Percentiles rank a stretch among this genome's conserved stretches.
phyloP scores from a whole-genome alignment of 225 moss, liverwort and hornwort species.

The Takakia lepidozioides region DNA sequence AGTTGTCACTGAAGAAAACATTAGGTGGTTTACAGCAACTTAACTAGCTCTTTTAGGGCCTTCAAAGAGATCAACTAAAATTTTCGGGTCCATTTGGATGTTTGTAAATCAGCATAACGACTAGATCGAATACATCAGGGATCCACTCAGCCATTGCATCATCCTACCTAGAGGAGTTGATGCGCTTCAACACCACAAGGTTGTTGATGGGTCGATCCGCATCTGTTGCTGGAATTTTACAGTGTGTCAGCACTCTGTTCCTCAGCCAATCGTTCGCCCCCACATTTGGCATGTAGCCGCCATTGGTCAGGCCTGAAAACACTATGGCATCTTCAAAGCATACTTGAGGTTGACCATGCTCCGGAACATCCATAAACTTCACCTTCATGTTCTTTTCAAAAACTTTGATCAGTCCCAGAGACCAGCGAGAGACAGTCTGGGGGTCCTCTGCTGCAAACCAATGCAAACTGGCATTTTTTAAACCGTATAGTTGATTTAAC shows the following conservation, averaged over 20 bases:
- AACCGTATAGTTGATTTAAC: constrained; percentile 72
- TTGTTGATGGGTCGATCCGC: constrained; percentile 55
- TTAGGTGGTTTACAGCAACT: neutral
- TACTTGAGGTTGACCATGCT: constrained; percentile 42
- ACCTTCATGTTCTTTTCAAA: constrained; percentile 61
- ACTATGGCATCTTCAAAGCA: constrained; percentile 94
- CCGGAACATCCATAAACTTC: constrained; percentile 57
- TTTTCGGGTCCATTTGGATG: no score
- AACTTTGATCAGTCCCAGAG: constrained; percentile 65
- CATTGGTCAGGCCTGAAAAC: constrained; percentile 95
- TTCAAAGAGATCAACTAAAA: constrained; percentile 1
- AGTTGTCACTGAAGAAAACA: neutral
- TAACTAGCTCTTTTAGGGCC: neutral
- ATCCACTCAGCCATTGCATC: neutral
- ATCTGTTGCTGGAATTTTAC: constrained; percentile 47
- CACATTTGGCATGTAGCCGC: constrained; percentile 70
- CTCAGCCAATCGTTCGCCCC: constrained; percentile 81
- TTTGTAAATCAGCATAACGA: no score
- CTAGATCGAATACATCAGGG: no score
- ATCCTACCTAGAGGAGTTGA: constrained; percentile 61
- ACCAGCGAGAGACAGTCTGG: constrained; percentile 65
- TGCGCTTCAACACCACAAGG: constrained; percentile 62
- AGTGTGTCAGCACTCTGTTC: constrained; percentile 61
- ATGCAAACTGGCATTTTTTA: constrained; percentile 60
- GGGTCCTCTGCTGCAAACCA: constrained; percentile 75